These are phyloP conservation scores for Macrocybe gigantea DNA, from an alignment of 768 basidiomycete genomes.

Conservation along the genomic window DNA sequence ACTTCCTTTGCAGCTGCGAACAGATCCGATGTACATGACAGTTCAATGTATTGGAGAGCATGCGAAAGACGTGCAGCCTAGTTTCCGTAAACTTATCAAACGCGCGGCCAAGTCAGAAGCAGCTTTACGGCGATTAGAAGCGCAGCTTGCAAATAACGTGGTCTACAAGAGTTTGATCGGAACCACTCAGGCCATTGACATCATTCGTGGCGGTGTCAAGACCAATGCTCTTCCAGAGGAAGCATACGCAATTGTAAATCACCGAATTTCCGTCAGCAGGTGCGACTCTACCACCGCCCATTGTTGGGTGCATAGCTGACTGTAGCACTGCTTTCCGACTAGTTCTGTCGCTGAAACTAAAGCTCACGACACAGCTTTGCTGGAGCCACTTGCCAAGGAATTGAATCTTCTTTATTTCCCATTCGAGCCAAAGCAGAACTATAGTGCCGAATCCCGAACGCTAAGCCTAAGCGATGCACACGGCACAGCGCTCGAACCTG, in stretches of 20 bases:
- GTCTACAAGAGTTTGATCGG: constrained; percentile 42
- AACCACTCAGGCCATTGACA: constrained; percentile 76
- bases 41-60: constrained; percentile 66
- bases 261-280: constrained; percentile 63
- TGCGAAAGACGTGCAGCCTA: constrained; percentile 44
- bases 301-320: neutral
- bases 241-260: constrained; percentile 65
- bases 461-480: constrained; percentile 49
- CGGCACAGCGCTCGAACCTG: constrained; percentile 52
- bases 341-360: constrained; percentile 40
- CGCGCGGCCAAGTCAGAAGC: constrained; percentile 41
- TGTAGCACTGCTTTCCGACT: constrained; percentile 1
- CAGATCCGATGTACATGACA: constrained; percentile 51
- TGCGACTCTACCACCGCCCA: constrained; percentile 14
- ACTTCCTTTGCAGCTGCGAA: constrained; percentile 34
- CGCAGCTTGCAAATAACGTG: constrained; percentile 32
- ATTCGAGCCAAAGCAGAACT: constrained; percentile 41
- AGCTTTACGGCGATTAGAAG: constrained; percentile 47
- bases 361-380: constrained; percentile 36
- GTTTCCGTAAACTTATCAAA: constrained; percentile 42
- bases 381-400: constrained; percentile 39
- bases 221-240: constrained; percentile 76
- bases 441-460: constrained; percentile 31
- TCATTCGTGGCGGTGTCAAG: constrained; percentile 66
- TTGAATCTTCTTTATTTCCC: constrained; percentile 57